Evolutionary conservation across 331 rosid species (phyloP).

Genomic region (Dryas integrifolia): DNA sequence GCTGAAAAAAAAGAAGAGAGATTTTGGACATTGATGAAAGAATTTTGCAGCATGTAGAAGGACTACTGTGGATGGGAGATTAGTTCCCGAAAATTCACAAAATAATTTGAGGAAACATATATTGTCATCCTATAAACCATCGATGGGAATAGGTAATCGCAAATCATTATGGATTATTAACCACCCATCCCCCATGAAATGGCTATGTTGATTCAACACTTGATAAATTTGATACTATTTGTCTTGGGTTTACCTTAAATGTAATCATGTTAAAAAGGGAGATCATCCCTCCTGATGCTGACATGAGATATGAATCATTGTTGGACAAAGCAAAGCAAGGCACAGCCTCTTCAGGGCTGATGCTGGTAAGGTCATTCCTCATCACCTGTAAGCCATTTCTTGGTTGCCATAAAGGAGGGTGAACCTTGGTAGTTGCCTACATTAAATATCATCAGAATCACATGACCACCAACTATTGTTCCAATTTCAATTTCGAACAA

Average conservation of each 20-base stretch:
- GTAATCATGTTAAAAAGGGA: slow-evolving; percentile 32
- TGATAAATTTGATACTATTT: background rate
- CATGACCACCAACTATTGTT: background rate
- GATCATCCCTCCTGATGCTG: slow-evolving; percentile 43
- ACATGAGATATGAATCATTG: slow-evolving; percentile 41
- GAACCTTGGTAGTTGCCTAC: slow-evolving; percentile 34
- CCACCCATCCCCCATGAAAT: too few species aligned
- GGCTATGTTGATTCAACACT: too few species aligned
- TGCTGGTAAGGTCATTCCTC: slow-evolving; percentile 25
- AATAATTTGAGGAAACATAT: too few species aligned
- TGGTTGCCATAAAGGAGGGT: slow-evolving; percentile 37
- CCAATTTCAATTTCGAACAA: background rate
- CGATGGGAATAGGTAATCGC: too few species aligned
- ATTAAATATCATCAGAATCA: slow-evolving; percentile 10
- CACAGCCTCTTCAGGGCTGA: slow-evolving; percentile 14
- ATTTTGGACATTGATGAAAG: too few species aligned
- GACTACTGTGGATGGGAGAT: too few species aligned
- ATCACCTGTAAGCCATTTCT: slow-evolving; percentile 15
- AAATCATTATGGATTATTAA: too few species aligned
- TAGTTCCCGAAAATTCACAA: too few species aligned
- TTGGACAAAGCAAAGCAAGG: slow-evolving; percentile 38
- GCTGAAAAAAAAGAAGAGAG: too few species aligned
- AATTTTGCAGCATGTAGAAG: too few species aligned
- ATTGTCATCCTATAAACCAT: too few species aligned
- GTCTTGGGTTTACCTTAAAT: slow-evolving; percentile 31